Base-by-base conservation (phyloP, 345 rosid genomes). In the Cochlearia excelsa region DNA sequence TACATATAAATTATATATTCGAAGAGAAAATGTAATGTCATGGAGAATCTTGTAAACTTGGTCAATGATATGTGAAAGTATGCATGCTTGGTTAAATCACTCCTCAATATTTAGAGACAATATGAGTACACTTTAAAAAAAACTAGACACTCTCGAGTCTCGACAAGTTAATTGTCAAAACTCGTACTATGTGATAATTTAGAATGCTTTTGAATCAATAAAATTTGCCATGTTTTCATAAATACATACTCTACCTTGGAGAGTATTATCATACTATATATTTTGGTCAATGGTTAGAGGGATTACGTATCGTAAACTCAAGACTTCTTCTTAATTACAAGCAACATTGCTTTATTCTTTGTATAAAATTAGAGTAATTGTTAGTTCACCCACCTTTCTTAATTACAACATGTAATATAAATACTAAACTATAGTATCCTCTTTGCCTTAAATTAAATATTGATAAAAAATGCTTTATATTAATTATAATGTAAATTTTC, bases 291-390 rank as follows among this genome's bases (percentile, higher is more conserved):
- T 50, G 9, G 7, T 42, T 35, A 34, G 34, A 11, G 10, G 42
- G 66, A 37, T 47, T 35, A 59, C 66, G 66, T 67, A 67, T 66
- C 72, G 59, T 67, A 39, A 30, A 53, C 72, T 68, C 67, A 46
- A 60, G 44, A 60, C 51, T 16, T 46, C 35, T 33, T 53, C 8
- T 35, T 29, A 41, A 33, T 27, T 40, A 27, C 37, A 31, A 29
- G 40, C 3, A 41, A 33, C 38, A 1, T 27, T 28, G 47, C 2
- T 3, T 9, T 28, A 43, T 42, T 16, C 23, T 16, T 16, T 16
- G 23, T 16, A 16, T 16, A 16, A 16, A 16, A 16, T 16, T 16
- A 16, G 23, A 16, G 23, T 16, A 16, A 16, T 16, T 16, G 23
- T 16, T 16, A 16, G 23, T 16, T 16, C 23, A 16, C 23, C 23